Base-by-base conservation (phyloP, 2,329 filamentous ascomycete genomes). In the Fragosphaeria purpurea region DNA sequence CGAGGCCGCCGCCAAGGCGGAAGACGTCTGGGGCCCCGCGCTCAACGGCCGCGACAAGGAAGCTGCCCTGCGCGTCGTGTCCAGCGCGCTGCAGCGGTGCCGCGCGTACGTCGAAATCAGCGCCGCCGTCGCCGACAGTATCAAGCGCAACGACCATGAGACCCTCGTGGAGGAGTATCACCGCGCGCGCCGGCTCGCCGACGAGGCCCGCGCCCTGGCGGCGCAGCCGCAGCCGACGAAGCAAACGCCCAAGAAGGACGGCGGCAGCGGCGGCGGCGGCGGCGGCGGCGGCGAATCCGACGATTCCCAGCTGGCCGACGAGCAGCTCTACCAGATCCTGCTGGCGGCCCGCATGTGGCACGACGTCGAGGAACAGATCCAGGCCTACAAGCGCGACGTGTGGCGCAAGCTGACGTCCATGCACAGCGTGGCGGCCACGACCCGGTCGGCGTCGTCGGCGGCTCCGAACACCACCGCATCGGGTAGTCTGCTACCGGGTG, bases 1-100 rank as follows among this genome's bases (percentile, higher is more conserved):
- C 8, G 93, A 97, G 60, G 88, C 94, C 9, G 88, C 88, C 1
- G 86, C 89, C 54, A 96, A 96, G 66, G 93, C 91, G 0, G 89
- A 97, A 65, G 93, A 98, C 61, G 86, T 98, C 7, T 98, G 94
- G 90, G 93, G 93, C 0, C 93, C 93, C 2, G 91, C 93, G 1
- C 68, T 98, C 39, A 88, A 89, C 46, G 93, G 93, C 4, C 82
- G 88, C 33, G 90, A 97, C 60, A 89, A 91, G 62, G 93, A 97
- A 61, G 86, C 90, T 62, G 84, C 84, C 55, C 73, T 98, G 50
- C 94, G 90, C 65, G 76, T 80, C 0, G 80, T 96, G 7, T 75
- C 89, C 30, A 76, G 77, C 7, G 82, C 85, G 11, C 75, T 98
- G 45, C 85, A 93, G 55, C 82, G 82, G 55, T 86, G 93, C 64